Evolutionary conservation across 1,139 yeast species (phyloP).

Genomic region (Meyerozyma elateridarum): DNA sequence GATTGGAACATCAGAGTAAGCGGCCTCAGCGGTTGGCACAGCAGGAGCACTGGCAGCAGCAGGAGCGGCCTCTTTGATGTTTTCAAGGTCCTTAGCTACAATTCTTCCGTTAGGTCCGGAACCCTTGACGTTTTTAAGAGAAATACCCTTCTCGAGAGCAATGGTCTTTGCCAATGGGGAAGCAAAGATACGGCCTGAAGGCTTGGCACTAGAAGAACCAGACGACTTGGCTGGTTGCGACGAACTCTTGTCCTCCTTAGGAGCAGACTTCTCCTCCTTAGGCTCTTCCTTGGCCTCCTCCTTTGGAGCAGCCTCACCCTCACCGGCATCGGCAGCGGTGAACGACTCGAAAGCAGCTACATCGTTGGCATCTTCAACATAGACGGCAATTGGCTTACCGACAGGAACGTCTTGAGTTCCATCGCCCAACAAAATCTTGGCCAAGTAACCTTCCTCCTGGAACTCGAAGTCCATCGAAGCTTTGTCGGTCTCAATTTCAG

Average conservation of each 20-base stretch:
- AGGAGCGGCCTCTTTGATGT: constrained; percentile 46
- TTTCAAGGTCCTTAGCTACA: constrained; percentile 84
- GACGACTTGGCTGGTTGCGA: constrained; percentile 15
- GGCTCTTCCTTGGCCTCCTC: constrained; percentile 23
- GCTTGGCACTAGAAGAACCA: constrained; percentile 16
- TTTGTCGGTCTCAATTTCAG: constrained; percentile 97
- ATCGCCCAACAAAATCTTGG: constrained; percentile 80
- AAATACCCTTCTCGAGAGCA: constrained; percentile 89
- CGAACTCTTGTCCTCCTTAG: constrained; percentile 17
- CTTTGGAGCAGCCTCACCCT: constrained; percentile 31
- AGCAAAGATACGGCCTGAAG: constrained; percentile 73
- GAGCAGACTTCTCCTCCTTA: constrained; percentile 18
- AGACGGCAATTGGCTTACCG: constrained; percentile 94
- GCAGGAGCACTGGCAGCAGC: constrained; percentile 41
- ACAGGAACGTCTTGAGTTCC: constrained; percentile 91
- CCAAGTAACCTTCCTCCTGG: constrained; percentile 96
- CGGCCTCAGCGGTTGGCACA: constrained; percentile 49
- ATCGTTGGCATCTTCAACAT: constrained; percentile 81
- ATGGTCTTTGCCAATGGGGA: constrained; percentile 93
- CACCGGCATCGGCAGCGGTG: constrained; percentile 80
- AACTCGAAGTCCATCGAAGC: constrained; percentile 99
- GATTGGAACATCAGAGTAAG: constrained; percentile 80
- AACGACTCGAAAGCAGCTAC: constrained; percentile 85
- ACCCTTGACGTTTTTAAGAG: constrained; percentile 81
- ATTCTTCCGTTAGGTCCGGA: constrained; percentile 96